Base-by-base conservation (phyloP, 352 stramenopile genomes). In the Pythium grandisporangium region DNA sequence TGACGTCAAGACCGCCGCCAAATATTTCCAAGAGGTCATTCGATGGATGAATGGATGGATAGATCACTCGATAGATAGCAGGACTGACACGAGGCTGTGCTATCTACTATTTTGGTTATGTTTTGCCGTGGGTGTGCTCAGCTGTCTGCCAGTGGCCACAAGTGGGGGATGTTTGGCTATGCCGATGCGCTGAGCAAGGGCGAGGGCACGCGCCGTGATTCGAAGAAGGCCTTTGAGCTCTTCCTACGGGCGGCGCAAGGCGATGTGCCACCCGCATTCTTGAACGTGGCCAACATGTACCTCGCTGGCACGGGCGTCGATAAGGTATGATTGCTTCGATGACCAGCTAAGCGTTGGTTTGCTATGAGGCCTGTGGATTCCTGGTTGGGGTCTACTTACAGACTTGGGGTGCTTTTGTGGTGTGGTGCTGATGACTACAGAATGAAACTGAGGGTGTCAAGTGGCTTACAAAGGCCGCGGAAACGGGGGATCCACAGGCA, bases 201-300 rank as follows among this genome's bases (percentile, higher is more conserved):
- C 37, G 75, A 93, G 38, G 77, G 80, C 14, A 84, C 62, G 13
- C 67, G 70, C 17, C 75, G 82, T 48, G 78, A 91, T 26, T 59
- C 81, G 29, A 64, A 74, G 38, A 84, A 87, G 51, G 77, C 77
- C 13, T 93, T 93, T 38, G 66, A 88, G 52, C 55, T 91, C 11
- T 93, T 74, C 44, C 70, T 76, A 21, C 63, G 55, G 27, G 87
- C 70, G 14, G 80, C 80, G 25, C 61, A 89, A 43, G 51, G 34
- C 17, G 61, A 63, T 33, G 63, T 93, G 23, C 75, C 75, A 5
- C 76, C 77, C 4, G 75, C 80, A 5, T 90, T 72, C 61, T 68
- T 88, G 44, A 88, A 89, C 30, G 70, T 93, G 27, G 67, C 75
- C 49, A 90, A 84, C 47, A 88, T 93, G 76, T 93, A 89, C 48